Evolutionary conservation across 768 basidiomycete species (phyloP), one percentile per base, ranked within the genome.

Genomic region (Trametopsis cervina): DNA sequence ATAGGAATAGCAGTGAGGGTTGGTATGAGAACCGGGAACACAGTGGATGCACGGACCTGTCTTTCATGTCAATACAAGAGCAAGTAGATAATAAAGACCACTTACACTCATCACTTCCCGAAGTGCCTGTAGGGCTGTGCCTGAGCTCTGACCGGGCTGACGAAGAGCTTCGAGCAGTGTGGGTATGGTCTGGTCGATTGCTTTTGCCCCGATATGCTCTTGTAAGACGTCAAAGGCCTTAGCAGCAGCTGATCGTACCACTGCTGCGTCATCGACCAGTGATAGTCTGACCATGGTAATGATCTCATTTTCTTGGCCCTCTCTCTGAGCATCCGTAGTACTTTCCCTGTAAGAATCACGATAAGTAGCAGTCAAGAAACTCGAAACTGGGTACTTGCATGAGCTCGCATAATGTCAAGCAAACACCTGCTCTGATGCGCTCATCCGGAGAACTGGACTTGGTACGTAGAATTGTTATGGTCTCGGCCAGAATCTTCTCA

Each of bases 11-110:
- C 79, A 35, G 89, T 93, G 51, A 99, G 71, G 1, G 93, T 95
- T 0, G 94, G 96, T 49, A 99, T 90, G 47, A 98, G 72, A 17
- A 97, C 89, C 0, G 96, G 96, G 89, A 98, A 98, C 33, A 98
- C 93, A 9, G 89, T 92, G 35, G 85, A 76, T 12, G 95, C 90
- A 33, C 94, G 90, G 56, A 97, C 89, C 88, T 93, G 50, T 36
- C 39, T 25, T 46, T 44, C 46, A 26, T 18, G 22, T 13, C n/a
- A 20, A 44, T 24, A 29, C 11, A 15, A 7, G 20, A 38, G 17
- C 45, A 54, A 27, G 37, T 24, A 18, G 4, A 40, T n/a, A 18
- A 37, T 11, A 24, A 6, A 18, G 23, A 24, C 15, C 3, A 70
- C 86, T 63, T 65, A 92, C 91, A 55, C 77, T 82, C 89, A 95